phyloP scores from a whole-genome alignment of 345 rosid genomes.

The Eucalyptus rudis region DNA sequence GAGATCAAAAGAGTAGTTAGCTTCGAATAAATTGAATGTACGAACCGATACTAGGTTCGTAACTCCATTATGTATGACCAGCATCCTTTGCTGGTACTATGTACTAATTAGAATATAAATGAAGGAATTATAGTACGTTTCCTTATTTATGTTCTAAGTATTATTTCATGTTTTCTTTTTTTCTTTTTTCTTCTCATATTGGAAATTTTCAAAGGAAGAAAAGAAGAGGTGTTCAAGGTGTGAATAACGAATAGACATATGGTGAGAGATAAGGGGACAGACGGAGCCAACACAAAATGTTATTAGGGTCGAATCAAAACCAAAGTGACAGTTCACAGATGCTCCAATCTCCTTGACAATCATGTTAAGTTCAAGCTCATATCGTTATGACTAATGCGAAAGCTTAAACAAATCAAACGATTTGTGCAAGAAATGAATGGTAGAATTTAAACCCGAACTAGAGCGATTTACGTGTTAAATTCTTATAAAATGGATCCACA shows the following conservation, averaged over 20 bases:
- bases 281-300: background rate
- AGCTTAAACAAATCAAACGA: background rate
- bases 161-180: background rate
- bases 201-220: background rate
- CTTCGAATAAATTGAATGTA: background rate
- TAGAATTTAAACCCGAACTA: background rate
- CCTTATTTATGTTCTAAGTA: background rate
- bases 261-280: background rate
- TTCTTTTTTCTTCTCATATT: background rate
- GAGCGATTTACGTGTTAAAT: background rate
- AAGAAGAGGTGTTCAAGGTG: background rate
- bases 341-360: background rate
- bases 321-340: background rate
- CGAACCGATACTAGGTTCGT: background rate
- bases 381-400: background rate
- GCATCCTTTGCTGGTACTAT: background rate
- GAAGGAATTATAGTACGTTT: background rate
- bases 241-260: too few relatives aligned
- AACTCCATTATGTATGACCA: background rate
- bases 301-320: background rate
- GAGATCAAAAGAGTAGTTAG: background rate
- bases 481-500: background rate
- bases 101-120: background rate
- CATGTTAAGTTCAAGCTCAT: background rate
- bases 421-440: background rate